Base-by-base conservation (phyloP, 768 basidiomycete species). In the Boletus vinaceobasis region DNA sequence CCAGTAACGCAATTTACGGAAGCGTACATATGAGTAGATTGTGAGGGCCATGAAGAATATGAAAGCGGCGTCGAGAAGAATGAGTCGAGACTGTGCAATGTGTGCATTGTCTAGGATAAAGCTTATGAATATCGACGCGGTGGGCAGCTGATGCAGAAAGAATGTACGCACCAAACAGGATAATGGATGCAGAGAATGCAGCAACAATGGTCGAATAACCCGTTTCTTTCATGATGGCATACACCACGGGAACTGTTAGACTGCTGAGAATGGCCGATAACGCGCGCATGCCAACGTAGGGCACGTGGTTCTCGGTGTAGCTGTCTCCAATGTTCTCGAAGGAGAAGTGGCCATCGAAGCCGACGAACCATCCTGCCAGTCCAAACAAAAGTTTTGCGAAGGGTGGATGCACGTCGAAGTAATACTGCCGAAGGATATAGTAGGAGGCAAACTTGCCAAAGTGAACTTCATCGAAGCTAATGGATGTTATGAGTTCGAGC, bases 361-460 rank as follows among this genome's bases (percentile, higher is more conserved):
- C 97, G 31, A 94, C 91, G 53, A 95, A 89, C 93, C 93, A 98
- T 58, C 93, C 97, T 29, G 91, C 90, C 33, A 97, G 80, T 39
- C 87, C 97, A 65, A 96, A 92, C 26, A 99, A 79, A 56, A 99
- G 81, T 71, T 99, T 99, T 39, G 97, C 95, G 48, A 98, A 83
- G 2, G 97, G 97, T 36, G 97, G 97, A 65, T 99, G 97, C 8
- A 99, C 96, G 69, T 99, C 97, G 77, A 99, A 99, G 75, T 98
- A 98, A 76, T 98, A 99, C 73, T 97, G 84, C 60, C 96, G 82
- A 43, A 76, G 76, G 67, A 98, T 86, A 73, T 99, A 99, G 73
- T 93, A 90, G 6, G 91, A 84, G 13, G 97, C 95, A 69, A 99
- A 99, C 73, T 98, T 97, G 58, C 96, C 96, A 68, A 98, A 98